phyloP scores from a whole-genome alignment of 495 filamentous ascomycete species.

The Monascus purpureus region DNA sequence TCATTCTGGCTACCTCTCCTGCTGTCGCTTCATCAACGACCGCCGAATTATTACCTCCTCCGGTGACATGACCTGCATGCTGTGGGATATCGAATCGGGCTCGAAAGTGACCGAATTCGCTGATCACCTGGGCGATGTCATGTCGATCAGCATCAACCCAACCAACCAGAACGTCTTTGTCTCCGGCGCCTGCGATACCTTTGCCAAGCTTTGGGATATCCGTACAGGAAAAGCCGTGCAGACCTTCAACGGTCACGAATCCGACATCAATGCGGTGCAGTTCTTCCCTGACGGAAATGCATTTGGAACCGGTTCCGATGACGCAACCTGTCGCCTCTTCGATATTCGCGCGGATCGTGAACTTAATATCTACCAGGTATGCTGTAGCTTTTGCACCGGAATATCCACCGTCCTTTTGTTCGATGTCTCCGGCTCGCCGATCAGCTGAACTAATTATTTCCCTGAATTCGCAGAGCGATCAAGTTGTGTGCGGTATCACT shows the following conservation, averaged over 20 bases:
- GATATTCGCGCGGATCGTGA: constrained; percentile 95
- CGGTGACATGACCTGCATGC: constrained; percentile 99
- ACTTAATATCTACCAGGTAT: constrained; percentile 89
- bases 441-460: not conserved
- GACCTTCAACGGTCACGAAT: constrained; percentile 96
- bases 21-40: constrained; percentile 99
- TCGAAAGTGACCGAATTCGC: constrained; percentile 97
- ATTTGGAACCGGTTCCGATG: constrained; percentile 95
- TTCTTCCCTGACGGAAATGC: constrained; percentile 99
- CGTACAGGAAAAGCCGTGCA: constrained; percentile 96
- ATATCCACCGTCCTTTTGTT: not conserved
- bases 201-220: constrained; percentile 98
- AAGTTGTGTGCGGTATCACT: constrained; percentile 94
- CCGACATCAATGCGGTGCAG: constrained; percentile 97
- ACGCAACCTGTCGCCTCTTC: constrained; percentile 93
- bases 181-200: constrained; percentile 94
- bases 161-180: constrained; percentile 96
- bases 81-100: constrained; percentile 98
- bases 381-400: no score
- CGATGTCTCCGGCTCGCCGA: not conserved
- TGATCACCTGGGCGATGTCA: constrained; percentile 95
- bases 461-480: constrained; percentile 58
- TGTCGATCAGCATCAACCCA: constrained; percentile 99
- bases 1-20: constrained; percentile 93
- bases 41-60: constrained; percentile 94